Evolutionary conservation across 345 rosid species (phyloP).

Genomic region (Toxicodendron radicans): DNA sequence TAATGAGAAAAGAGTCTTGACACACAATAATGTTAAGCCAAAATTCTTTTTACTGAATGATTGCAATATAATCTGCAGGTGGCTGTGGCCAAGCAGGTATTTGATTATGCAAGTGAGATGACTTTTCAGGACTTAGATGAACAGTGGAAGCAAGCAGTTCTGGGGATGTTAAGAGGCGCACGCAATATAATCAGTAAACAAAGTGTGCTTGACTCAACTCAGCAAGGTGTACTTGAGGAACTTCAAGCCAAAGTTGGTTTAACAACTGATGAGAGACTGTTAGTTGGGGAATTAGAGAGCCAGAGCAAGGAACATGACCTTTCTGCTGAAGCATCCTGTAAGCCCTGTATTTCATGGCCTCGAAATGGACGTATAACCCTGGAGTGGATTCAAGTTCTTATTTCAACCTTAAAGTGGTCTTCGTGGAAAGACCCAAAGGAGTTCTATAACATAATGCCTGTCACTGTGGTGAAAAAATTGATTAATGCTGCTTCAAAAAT

Average conservation of each 20-base stretch:
- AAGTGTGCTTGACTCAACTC: slow-evolving; percentile 9
- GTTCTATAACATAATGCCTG: slow-evolving; percentile 28
- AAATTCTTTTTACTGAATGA: background rate
- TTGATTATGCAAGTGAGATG: slow-evolving; percentile 14
- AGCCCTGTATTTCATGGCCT: slow-evolving; percentile 37
- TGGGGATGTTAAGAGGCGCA: slow-evolving; percentile 11
- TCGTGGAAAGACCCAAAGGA: slow-evolving; percentile 38
- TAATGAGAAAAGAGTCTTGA: background rate
- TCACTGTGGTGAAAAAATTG: slow-evolving; percentile 33
- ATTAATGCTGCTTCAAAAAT: slow-evolving; percentile 34
- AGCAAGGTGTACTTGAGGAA: background rate
- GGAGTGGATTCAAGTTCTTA: slow-evolving; percentile 41
- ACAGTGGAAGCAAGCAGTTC: background rate
- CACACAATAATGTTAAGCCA: background rate
- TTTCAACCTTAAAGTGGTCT: slow-evolving; percentile 32
- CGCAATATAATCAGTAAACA: slow-evolving; percentile 7
- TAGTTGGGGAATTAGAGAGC: background rate
- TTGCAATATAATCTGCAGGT: slow-evolving; percentile 11
- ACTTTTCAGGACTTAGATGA: slow-evolving; percentile 11
- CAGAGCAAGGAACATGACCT: background rate
- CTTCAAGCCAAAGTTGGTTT: slow-evolving; percentile 15
- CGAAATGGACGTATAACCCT: slow-evolving; percentile 30
- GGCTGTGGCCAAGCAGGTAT: slow-evolving; percentile 13
- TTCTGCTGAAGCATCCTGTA: background rate
- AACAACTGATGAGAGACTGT: background rate